phyloP scores from a whole-genome alignment of 129 eudicot species.

The Flaveria sonorensis region DNA sequence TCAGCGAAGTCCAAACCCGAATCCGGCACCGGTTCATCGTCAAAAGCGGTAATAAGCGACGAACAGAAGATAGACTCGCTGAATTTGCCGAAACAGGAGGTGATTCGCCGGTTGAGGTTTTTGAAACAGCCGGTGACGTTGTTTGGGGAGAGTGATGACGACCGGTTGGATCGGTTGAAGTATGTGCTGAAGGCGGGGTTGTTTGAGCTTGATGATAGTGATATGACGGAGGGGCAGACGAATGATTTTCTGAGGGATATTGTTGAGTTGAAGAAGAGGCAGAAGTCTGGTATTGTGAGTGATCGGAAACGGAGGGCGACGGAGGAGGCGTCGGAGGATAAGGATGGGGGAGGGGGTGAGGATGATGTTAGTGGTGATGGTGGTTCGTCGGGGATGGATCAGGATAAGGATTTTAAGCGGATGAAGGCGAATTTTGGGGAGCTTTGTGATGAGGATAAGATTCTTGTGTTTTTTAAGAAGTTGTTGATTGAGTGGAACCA shows the following conservation, averaged over 20 bases:
- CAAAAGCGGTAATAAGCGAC: conserved; percentile 49
- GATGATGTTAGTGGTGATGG: conserved; percentile 83
- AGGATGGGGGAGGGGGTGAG: conserved; percentile 78
- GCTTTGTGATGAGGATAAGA: conserved; percentile 93
- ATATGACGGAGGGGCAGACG: conserved; percentile 97
- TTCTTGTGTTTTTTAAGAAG: conserved; percentile 91
- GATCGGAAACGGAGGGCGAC: conserved; percentile 76
- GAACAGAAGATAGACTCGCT: conserved; percentile 72
- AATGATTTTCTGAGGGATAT: conserved; percentile 90
- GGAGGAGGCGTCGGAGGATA: conserved; percentile 71
- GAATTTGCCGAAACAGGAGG: conserved; percentile 73
- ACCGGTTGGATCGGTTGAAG: conserved; percentile 72
- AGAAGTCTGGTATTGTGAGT: conserved; percentile 69
- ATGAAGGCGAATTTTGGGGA: conserved; percentile 78
- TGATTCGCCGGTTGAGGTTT: conserved; percentile 75
- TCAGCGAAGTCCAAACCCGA: conserved; percentile 50
- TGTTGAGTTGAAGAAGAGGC: conserved; percentile 85
- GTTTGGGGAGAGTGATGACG: conserved; percentile 78
- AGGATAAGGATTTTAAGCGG: conserved; percentile 74
- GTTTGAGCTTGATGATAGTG: conserved; percentile 88
- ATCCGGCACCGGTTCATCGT: conserved; percentile 46
- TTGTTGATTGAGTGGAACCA: conserved; percentile 95
- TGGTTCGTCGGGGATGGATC: conserved; percentile 57
- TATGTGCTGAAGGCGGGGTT: conserved; percentile 72
- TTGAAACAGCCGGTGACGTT: conserved; percentile 85